Percentiles rank a stretch among this genome's conserved stretches.
Conservation (phyloP, 352 stramenopile genomes). For the Pythium monospermum region DNA sequence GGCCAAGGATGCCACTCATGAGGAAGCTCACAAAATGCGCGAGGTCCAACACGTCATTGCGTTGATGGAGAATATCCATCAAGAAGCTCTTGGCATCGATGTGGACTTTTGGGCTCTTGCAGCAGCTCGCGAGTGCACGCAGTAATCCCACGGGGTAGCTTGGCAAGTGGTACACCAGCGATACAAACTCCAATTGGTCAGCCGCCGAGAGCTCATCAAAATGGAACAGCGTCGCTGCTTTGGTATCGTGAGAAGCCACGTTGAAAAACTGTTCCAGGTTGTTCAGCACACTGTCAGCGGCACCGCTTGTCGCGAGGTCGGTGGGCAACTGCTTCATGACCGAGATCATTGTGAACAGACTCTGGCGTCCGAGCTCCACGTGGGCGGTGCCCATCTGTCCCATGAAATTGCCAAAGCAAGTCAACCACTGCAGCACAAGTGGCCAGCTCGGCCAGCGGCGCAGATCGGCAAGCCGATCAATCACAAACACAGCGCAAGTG, state of each 20-base stretch:
- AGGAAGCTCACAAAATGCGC: conserved; percentile 79
- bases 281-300: conserved; percentile 46
- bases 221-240: conserved; percentile 17
- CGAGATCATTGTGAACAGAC: conserved; percentile 62
- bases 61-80: conserved; percentile 75
- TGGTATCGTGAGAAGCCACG: conserved; percentile 24
- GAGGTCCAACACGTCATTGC: conserved; percentile 53
- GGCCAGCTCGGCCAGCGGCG: conserved; percentile 47
- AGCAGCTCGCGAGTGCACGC: conserved; percentile 67
- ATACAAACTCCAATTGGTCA: conserved; percentile 67
- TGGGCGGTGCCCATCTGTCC: conserved; percentile 50
- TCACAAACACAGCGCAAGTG: conserved; percentile 64
- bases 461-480: conserved; percentile 49
- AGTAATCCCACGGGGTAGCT: conserved; percentile 58
- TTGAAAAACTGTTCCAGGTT: conserved; percentile 69
- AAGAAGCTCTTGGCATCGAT: conserved; percentile 77
- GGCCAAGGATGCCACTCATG: conserved; percentile 61
- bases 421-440: conserved; percentile 65
- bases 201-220: conserved; percentile 46
- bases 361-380: conserved; percentile 55
- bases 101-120: conserved; percentile 57
- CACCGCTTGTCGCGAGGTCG: conserved; percentile 36
- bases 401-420: conserved; percentile 58
- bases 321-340: conserved; percentile 71
- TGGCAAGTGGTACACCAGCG: conserved; percentile 74